phyloP scores from a whole-genome alignment of 768 basidiomycete genomes.

The Mycena chlorophos region DNA sequence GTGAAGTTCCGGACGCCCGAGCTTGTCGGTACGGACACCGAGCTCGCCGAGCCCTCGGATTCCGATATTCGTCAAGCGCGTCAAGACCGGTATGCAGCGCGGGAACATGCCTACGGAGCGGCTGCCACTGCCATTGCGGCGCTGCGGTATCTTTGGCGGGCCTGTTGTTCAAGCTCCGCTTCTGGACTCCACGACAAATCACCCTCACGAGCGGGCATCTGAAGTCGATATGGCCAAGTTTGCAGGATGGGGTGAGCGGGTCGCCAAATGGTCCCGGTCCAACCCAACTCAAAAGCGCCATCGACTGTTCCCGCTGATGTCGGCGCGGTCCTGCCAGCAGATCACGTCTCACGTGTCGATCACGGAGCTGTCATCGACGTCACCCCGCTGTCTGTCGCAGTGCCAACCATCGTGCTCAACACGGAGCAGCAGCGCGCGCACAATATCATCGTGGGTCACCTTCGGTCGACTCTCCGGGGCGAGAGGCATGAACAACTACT shows the following conservation, averaged over 20 bases:
- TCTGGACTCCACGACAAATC: no score
- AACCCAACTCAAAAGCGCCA: no score
- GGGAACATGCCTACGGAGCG: neutral
- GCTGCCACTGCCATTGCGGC: neutral
- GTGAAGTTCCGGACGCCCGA: neutral
- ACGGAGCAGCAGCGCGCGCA: no score
- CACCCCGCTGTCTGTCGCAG: neutral
- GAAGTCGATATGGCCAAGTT: no score
- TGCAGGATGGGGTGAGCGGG: no score
- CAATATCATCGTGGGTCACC: constrained; percentile 35
- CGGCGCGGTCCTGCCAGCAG: no score
- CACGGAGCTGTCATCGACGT: neutral
- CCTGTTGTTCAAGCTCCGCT: neutral
- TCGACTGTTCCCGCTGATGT: no score
- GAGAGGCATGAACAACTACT: constrained; percentile 28
- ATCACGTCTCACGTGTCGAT: neutral
- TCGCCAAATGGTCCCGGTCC: no score
- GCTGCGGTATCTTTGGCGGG: neutral
- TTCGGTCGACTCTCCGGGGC: constrained; percentile 24
- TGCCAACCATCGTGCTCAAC: no score
- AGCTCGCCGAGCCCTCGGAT: neutral
- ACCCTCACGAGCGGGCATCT: no score
- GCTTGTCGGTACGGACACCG: neutral
- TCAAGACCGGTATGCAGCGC: neutral
- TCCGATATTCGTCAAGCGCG: neutral